Evolutionary conservation across 2,329 filamentous ascomycete genomes (phyloP).

Genomic region (Stachybotrys elegans): DNA sequence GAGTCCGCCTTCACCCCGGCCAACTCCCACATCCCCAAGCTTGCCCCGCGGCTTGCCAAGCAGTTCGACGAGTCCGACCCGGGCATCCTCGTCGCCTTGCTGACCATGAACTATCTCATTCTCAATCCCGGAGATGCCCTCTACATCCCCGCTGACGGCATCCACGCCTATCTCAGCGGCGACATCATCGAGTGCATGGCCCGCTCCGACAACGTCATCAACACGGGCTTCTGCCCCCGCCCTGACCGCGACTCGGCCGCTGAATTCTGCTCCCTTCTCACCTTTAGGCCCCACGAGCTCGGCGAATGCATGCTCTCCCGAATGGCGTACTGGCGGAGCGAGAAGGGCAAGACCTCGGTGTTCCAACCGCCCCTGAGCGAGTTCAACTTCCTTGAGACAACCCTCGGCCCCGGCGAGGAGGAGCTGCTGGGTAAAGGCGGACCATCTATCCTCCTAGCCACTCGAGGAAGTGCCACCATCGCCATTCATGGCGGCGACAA

Average conservation of each 20-base stretch:
- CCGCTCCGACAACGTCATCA: conserved; percentile 68
- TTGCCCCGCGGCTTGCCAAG: conserved; percentile 58
- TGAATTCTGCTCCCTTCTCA: conserved; percentile 57
- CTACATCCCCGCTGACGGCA: conserved; percentile 68
- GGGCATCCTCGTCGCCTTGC: conserved; percentile 62
- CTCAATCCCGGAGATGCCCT: conserved; percentile 62
- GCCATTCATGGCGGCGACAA: conserved; percentile 13
- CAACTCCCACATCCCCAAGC: conserved; percentile 55
- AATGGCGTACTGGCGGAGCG: conserved; percentile 43
- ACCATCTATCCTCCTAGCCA: conserved; percentile 16
- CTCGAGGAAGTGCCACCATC: conserved; percentile 14
- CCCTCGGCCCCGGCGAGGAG: conserved; percentile 49
- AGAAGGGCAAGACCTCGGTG: conserved; percentile 54
- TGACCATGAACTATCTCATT: conserved; percentile 70
- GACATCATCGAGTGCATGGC: conserved; percentile 80
- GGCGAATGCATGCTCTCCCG: conserved; percentile 51
- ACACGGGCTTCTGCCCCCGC: conserved; percentile 67
- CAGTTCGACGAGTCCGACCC: conserved; percentile 63
- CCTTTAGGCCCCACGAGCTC: conserved; percentile 56
- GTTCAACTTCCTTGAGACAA: conserved; percentile 62
- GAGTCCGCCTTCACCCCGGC: conserved; percentile 39
- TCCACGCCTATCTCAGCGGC: conserved; percentile 68
- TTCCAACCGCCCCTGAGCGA: conserved; percentile 66
- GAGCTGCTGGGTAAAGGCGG: conserved; percentile 36
- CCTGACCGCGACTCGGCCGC: conserved; percentile 60